Base-by-base conservation (phyloP, 2,329 filamentous ascomycete genomes). In the Aspergillus pseudotamarii region DNA sequence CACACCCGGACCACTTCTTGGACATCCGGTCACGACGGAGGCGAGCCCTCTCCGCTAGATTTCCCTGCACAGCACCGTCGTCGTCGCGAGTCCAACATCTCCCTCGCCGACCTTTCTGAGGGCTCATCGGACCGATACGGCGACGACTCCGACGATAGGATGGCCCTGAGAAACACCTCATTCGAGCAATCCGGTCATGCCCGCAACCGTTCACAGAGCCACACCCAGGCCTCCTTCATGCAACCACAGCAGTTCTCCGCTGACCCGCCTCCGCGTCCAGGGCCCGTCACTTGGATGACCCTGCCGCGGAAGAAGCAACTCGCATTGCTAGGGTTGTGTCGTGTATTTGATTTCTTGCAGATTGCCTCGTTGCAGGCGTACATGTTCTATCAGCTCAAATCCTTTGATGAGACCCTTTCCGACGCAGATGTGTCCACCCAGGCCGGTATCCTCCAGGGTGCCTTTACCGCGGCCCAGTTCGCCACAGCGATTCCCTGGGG, bases 321-420 rank as follows among this genome's bases (percentile, higher is more conserved):
- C 53, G 71, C 66, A 2, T 61, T 79, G 26, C 67, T 79, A 12
- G 76, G 75, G 28, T 71, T 79, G 4, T 78, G 77, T 63, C 77
- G 76, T 2, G 77, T 79, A 48, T 78, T 79, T 58, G 77, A 79
- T 59, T 79, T 79, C 61, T 64, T 79, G 16, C 77, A 79, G 64
- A 72, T 79, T 38, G 75, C 77, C 60, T 78, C 77, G 19, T 61
- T 79, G 59, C 77, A 79, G 64, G 85, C 90, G 0, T 94, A 94
- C 77, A 90, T 94, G 84, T 95, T 91, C 79, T 95, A 94, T 75
- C 91, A 94, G 75, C 85, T 96, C 41, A 89, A 89, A 71, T 94
- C 89, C 68, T 94, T 95, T 70, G 84, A 90, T 11, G 79, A 80
- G 34, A 81, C 75, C 30, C 76, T 83, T 11, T 79, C 83, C 21